A percentile compares a stretch with the other conserved stretches of the same genome.
Evolutionary conservation across 2,329 filamentous ascomycete genomes (phyloP).

Genomic region (Ambrosiella beaveri): DNA sequence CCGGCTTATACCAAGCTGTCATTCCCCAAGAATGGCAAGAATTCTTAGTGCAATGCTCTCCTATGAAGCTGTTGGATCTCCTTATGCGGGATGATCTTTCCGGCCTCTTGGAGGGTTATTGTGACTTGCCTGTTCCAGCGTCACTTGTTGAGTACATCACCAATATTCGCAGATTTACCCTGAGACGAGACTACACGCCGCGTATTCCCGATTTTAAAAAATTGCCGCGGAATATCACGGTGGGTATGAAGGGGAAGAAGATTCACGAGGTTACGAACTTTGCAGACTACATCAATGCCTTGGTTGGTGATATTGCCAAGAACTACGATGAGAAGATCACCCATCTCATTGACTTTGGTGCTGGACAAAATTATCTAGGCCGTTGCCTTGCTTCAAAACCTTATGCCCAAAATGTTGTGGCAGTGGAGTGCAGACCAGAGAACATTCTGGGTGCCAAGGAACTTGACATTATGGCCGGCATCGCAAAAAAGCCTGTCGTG

Average conservation of each 20-base stretch:
- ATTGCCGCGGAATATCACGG: constrained; percentile 53
- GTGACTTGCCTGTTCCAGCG: constrained; percentile 25
- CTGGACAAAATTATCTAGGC: constrained; percentile 90
- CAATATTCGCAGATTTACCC: constrained; percentile 49
- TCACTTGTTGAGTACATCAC: constrained; percentile 56
- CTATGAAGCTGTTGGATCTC: constrained; percentile 63
- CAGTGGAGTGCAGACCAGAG: constrained; percentile 71
- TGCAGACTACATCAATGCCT: constrained; percentile 58
- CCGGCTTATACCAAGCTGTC: constrained; percentile 62
- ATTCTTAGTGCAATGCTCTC: constrained; percentile 54
- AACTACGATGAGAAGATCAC: constrained; percentile 46
- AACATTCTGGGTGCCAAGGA: constrained; percentile 74
- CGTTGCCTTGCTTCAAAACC: constrained; percentile 69
- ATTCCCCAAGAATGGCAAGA: constrained; percentile 65
- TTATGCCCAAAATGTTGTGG: constrained; percentile 74
- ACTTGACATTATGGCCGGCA: constrained; percentile 66
- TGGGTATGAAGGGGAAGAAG: constrained; percentile 95
- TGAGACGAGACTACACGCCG: constrained; percentile 43
- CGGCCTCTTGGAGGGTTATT: constrained; percentile 8
- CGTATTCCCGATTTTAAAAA: constrained; percentile 30
- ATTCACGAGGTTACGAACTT: constrained; percentile 86
- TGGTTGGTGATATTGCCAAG: constrained; percentile 38
- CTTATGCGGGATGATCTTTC: constrained; percentile 62
- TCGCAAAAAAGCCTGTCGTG: constrained; percentile 55
- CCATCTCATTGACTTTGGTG: constrained; percentile 89